Evolutionary conservation across 768 basidiomycete genomes (phyloP).

Genomic region (Artomyces pyxidatus): DNA sequence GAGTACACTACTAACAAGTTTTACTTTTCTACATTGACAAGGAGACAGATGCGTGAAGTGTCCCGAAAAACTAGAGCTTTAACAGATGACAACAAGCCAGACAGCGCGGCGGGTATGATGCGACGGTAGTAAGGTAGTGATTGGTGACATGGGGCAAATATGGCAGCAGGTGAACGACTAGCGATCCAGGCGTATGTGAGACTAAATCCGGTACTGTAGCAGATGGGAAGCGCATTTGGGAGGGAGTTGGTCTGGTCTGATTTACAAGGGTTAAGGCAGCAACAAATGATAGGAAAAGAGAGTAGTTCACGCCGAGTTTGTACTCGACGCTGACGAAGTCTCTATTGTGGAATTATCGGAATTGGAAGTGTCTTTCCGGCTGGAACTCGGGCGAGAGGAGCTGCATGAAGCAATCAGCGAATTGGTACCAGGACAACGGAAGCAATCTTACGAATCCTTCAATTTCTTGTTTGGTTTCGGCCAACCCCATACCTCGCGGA

Average conservation of each 20-base stretch:
- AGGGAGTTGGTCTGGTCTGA: no score
- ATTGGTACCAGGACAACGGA: conserved; percentile 5
- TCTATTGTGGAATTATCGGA: neutral
- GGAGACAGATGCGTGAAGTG: conserved; percentile 5
- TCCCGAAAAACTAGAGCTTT: conserved; percentile 7
- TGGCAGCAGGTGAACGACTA: neutral
- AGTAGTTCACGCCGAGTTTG: neutral
- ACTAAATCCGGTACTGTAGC: neutral
- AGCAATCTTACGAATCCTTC: conserved; percentile 21
- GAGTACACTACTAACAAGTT: conserved; percentile 8
- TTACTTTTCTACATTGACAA: conserved; percentile 13
- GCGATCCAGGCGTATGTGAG: neutral
- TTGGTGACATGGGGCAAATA: neutral
- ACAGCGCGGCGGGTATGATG: conserved; percentile 11
- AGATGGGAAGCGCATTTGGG: no score
- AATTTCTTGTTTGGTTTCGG: conserved; percentile 31
- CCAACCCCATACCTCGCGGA: conserved; percentile 81
- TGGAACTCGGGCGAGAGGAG: conserved; percentile 24
- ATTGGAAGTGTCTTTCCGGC: conserved; percentile 18
- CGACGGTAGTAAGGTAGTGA: conserved; percentile 1
- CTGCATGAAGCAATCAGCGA: conserved; percentile 6
- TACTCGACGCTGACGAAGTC: neutral
- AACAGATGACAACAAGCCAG: neutral
- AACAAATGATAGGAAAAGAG: no score
- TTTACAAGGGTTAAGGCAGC: no score